Conservation (phyloP, 768 basidiomycete genomes). For the Termitomyces sp. region DNA sequence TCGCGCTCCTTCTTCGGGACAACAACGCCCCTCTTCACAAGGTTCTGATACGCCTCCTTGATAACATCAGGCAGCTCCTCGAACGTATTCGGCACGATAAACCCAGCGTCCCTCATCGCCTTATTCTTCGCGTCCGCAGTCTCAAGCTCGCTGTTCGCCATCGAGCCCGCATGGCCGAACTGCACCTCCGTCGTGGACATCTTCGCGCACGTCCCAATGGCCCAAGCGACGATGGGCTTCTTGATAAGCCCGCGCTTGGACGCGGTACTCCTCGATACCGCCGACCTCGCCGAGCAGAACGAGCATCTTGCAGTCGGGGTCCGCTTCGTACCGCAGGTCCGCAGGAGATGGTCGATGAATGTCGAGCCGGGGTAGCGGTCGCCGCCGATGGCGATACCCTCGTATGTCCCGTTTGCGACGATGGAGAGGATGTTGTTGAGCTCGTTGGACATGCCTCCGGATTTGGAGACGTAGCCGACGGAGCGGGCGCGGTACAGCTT, state of each 20-base stretch:
- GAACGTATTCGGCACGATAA: constrained; percentile 97
- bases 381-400: constrained; percentile 99
- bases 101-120: constrained; percentile 92
- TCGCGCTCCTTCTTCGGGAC: constrained; percentile 74
- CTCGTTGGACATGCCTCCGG: constrained; percentile 99
- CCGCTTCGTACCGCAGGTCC: constrained; percentile 95
- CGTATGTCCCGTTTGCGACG: constrained; percentile 96
- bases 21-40: constrained; percentile 71
- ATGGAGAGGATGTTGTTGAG: constrained; percentile 99
- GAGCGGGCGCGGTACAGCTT: constrained; percentile 98
- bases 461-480: constrained; percentile 99
- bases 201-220: constrained; percentile 99
- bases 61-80: constrained; percentile 90
- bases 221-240: constrained; percentile 99
- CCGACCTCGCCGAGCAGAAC: constrained; percentile 98
- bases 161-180: constrained; percentile 97
- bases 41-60: constrained; percentile 79
- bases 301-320: constrained; percentile 98
- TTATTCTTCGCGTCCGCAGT: constrained; percentile 98
- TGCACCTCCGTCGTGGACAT: constrained; percentile 99
- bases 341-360: constrained; percentile 97
- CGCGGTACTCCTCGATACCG: constrained; percentile 98
- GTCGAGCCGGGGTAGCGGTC: constrained; percentile 98
- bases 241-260: constrained; percentile 88
- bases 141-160: constrained; percentile 97